Conservation (phyloP, 2,329 filamentous ascomycete genomes). For the Fonsecaea multimorphosa region DNA sequence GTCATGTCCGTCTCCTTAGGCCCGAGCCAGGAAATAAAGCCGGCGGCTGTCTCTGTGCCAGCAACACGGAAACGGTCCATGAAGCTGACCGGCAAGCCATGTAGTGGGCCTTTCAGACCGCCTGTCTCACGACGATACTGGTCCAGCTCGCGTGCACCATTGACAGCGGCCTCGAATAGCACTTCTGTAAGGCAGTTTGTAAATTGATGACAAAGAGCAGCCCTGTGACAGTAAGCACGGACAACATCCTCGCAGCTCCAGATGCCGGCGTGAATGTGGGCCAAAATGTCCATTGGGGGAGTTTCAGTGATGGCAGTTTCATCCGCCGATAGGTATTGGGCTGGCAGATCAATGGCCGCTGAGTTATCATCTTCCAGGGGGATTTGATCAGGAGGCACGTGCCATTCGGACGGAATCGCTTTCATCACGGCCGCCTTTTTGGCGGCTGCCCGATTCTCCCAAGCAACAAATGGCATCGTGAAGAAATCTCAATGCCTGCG, state of each 20-base stretch:
- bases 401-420: slow-evolving; percentile 20
- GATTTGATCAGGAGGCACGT: slow-evolving; percentile 13
- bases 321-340: slow-evolving; percentile 16
- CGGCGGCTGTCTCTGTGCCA: slow-evolving; percentile 37
- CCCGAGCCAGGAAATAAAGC: slow-evolving; percentile 34
- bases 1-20: slow-evolving; percentile 25
- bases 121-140: slow-evolving; percentile 36
- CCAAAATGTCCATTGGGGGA: slow-evolving; percentile 23
- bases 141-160: slow-evolving; percentile 39
- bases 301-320: slow-evolving; percentile 24
- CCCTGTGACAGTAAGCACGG: slow-evolving; percentile 38
- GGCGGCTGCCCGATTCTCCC: slow-evolving; percentile 22
- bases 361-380: neutral
- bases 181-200: slow-evolving; percentile 42
- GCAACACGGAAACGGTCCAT: slow-evolving; percentile 41
- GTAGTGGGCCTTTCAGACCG: slow-evolving; percentile 39
- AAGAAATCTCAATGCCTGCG: neutral
- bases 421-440: slow-evolving; percentile 20
- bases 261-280: slow-evolving; percentile 23
- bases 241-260: slow-evolving; percentile 34
- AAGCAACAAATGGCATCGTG: slow-evolving; percentile 12
- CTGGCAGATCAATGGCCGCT: slow-evolving; percentile 9
- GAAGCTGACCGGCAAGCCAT: slow-evolving; percentile 43
- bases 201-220: slow-evolving; percentile 39
- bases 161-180: slow-evolving; percentile 39